These are phyloP conservation scores for Umbelopsis isabellina DNA, from an alignment of 192 early-diverging fungal genomes.

Conservation along the genomic window DNA sequence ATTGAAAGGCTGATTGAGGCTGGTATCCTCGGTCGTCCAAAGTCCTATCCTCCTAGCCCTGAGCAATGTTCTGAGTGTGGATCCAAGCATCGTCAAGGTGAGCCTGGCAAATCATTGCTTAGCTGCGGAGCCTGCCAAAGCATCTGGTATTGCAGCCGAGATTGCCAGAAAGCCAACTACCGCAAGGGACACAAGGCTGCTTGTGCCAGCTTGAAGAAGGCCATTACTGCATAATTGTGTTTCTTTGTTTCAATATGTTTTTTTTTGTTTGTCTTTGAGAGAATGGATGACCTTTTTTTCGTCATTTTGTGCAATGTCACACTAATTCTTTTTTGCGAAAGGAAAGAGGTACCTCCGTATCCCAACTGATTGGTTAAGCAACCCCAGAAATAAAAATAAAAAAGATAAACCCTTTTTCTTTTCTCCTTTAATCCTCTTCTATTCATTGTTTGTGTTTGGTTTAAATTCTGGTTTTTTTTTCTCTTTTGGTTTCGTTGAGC, in stretches of 20 bases:
- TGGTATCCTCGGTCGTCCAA: conserved; percentile 43
- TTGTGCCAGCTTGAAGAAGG: conserved; percentile 28
- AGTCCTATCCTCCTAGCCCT: conserved; percentile 46
- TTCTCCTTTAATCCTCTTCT: neutral
- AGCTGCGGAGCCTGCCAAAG: conserved; percentile 56
- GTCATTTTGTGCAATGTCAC: too few relatives aligned
- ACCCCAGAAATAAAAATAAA: too few relatives aligned
- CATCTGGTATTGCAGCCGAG: conserved; percentile 61
- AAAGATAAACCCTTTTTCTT: neutral
- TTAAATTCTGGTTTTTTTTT: neutral
- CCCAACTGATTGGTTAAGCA: too few relatives aligned
- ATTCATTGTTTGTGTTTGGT: neutral
- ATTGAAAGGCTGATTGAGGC: conserved; percentile 41
- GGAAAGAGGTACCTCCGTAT: too few relatives aligned
- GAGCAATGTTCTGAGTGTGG: conserved; percentile 53
- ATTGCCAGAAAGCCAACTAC: conserved; percentile 63
- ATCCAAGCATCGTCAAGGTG: conserved; percentile 33
- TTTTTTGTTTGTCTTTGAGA: too few relatives aligned
- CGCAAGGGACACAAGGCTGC: conserved; percentile 52
- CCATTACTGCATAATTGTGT: neutral
- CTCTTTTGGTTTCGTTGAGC: neutral
- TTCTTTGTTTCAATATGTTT: too few relatives aligned
- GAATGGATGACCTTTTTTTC: too few relatives aligned
- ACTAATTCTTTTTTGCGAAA: too few relatives aligned
- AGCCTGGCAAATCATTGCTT: conserved; percentile 50